Evolutionary conservation across 1,284 basidiomycete genomes (phyloP).

Genomic region (Pascua guehoae): DNA sequence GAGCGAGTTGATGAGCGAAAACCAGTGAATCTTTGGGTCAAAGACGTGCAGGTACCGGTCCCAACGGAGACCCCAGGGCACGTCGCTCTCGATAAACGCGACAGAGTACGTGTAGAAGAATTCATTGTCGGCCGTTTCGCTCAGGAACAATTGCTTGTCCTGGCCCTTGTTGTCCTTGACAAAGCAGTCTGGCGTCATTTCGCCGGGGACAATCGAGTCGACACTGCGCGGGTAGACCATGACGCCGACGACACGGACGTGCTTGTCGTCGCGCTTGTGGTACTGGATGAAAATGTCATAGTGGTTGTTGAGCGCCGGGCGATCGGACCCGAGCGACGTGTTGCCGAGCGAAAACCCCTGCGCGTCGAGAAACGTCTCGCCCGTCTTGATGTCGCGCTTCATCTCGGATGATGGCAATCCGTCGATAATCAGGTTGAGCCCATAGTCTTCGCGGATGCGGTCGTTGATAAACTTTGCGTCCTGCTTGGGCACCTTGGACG

Average conservation of each 20-base stretch:
- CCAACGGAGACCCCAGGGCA: conserved; percentile 84
- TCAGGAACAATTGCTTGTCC: conserved; percentile 50
- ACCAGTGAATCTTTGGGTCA: conserved; percentile 60
- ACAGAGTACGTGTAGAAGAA: conserved; percentile 87
- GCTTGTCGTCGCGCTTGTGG: conserved; percentile 65
- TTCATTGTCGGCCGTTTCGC: conserved; percentile 61
- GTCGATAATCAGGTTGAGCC: conserved; percentile 91
- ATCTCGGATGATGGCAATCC: conserved; percentile 90
- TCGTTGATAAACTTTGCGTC: conserved; percentile 87
- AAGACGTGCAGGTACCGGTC: conserved; percentile 82
- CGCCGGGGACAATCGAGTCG: conserved; percentile 30
- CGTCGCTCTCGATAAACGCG: conserved; percentile 80
- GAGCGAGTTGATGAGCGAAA: conserved; percentile 89
- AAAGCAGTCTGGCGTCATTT: conserved; percentile 36
- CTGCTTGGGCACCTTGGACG: conserved; percentile 59
- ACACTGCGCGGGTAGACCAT: conserved; percentile 76
- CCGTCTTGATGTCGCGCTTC: conserved; percentile 71
- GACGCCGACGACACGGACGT: conserved; percentile 82
- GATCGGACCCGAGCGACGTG: conserved; percentile 37
- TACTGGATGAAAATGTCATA: conserved; percentile 65
- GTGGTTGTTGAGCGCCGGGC: conserved; percentile 83
- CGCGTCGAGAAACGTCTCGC: conserved; percentile 83
- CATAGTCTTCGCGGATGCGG: conserved; percentile 87
- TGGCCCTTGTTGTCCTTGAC: conserved; percentile 50
- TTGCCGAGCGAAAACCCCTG: conserved; percentile 53